Evolutionary conservation across 345 rosid species (phyloP).

Genomic region (Geranium brycei): DNA sequence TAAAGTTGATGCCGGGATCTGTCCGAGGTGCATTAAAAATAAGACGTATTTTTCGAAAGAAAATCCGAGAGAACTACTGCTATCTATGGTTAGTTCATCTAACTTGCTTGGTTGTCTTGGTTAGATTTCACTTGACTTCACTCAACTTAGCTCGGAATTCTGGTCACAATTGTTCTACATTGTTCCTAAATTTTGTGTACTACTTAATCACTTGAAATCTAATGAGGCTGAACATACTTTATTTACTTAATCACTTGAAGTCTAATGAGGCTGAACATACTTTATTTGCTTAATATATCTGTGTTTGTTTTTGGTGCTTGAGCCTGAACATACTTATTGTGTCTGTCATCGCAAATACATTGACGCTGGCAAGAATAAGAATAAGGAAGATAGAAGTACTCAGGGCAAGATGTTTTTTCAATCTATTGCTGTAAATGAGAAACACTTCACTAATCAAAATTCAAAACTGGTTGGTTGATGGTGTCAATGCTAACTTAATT

Average conservation of each 20-base stretch:
- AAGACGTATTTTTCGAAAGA: constrained; percentile 59
- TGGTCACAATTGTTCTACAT: background rate
- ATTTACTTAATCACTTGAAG: too few species aligned
- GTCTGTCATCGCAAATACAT: too few species aligned
- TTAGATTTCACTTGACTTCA: background rate
- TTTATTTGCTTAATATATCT: background rate
- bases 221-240: too few species aligned
- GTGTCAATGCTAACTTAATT: background rate
- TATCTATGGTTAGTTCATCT: constrained; percentile 38
- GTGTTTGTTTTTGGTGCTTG: background rate
- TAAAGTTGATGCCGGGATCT: constrained; percentile 51
- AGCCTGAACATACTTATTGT: too few species aligned
- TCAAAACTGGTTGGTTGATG: background rate
- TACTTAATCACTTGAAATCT: too few species aligned
- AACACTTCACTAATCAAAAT: too few species aligned
- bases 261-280: too few species aligned
- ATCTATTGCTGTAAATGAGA: too few species aligned
- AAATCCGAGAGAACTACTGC: constrained; percentile 80
- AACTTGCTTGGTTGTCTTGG: background rate
- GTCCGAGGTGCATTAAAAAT: constrained; percentile 44
- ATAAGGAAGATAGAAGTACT: too few species aligned
- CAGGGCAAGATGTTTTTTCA: too few species aligned
- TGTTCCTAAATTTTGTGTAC: too few species aligned
- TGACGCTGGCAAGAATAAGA: too few species aligned
- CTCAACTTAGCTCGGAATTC: background rate